Percentiles rank a stretch among this genome's conserved stretches.
Evolutionary conservation across 768 basidiomycete genomes (phyloP).

Genomic region (Pleurotus salmoneostramineus): DNA sequence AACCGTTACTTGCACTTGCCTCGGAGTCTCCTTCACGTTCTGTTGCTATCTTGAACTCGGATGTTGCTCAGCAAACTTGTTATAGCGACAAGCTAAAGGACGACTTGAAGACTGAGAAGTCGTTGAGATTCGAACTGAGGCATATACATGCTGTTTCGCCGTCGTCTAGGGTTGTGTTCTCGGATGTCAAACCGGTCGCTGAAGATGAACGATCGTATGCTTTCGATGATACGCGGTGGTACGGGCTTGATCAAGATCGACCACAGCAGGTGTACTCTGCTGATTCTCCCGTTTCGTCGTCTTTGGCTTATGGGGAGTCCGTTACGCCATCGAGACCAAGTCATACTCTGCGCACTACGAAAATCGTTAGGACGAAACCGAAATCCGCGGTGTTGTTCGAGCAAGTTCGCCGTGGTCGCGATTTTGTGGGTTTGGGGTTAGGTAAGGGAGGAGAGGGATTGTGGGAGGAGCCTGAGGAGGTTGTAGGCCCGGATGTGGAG

Average conservation of each 20-base stretch:
- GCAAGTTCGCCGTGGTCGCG: conserved; percentile 39
- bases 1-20: conserved; percentile 9
- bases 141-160: conserved; percentile 57
- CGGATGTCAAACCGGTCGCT: conserved; percentile 33
- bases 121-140: conserved; percentile 55
- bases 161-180: conserved; percentile 48
- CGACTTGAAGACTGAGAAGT: too few relatives aligned
- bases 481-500: conserved; percentile 72
- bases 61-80: too few relatives aligned
- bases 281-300: background rate
- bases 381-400: conserved; percentile 42
- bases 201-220: conserved; percentile 9
- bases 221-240: background rate
- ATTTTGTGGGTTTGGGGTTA: too few relatives aligned
- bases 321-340: conserved; percentile 11
- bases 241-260: background rate
- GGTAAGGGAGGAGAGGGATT: conserved; percentile 21
- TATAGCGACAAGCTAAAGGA: too few relatives aligned
- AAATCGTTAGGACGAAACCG: conserved; percentile 36
- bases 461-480: conserved; percentile 74
- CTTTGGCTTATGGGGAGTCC: background rate
- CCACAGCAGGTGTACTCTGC: background rate
- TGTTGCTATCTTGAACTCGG: too few relatives aligned
- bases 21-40: conserved; percentile 3
- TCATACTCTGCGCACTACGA: conserved; percentile 35